phyloP scores from a whole-genome alignment of 2,329 filamentous ascomycete genomes.

The Lachnellula occidentalis region DNA sequence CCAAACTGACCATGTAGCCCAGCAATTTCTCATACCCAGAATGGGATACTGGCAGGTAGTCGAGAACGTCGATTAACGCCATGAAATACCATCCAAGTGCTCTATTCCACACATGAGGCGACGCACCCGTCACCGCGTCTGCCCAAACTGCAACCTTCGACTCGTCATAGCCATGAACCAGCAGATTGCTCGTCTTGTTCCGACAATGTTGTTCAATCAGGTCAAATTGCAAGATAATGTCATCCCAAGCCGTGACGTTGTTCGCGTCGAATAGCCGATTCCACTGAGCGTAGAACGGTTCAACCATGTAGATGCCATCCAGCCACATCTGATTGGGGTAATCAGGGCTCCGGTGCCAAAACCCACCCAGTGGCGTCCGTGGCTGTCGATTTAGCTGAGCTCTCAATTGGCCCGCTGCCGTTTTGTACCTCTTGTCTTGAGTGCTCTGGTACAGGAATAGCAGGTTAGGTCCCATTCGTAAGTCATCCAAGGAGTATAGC shows the following conservation, averaged over 20 bases:
- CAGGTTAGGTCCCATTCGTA: slow-evolving; percentile 47
- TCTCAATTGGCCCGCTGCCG: slow-evolving; percentile 41
- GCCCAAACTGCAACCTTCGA: slow-evolving; percentile 33
- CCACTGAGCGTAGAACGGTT: slow-evolving; percentile 28
- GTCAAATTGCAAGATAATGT: slow-evolving; percentile 26
- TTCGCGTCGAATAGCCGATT: slow-evolving; percentile 20
- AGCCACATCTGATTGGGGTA: slow-evolving; percentile 50
- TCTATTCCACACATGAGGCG: slow-evolving; percentile 35
- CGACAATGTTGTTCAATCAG: slow-evolving; percentile 22
- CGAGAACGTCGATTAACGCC: slow-evolving; percentile 34
- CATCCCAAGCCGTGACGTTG: slow-evolving; percentile 28
- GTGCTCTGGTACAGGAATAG: slow-evolving; percentile 45
- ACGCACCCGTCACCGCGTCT: slow-evolving; percentile 31
- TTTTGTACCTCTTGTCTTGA: slow-evolving; percentile 43
- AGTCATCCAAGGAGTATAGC: slow-evolving; percentile 46
- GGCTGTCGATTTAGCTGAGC: slow-evolving; percentile 43
- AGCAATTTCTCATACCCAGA: slow-evolving; percentile 3
- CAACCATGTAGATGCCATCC: slow-evolving; percentile 45
- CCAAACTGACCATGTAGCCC: background rate
- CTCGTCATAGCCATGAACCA: slow-evolving; percentile 35
- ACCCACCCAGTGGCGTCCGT: slow-evolving; percentile 44
- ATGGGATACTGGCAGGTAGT: slow-evolving; percentile 24
- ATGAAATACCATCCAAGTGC: slow-evolving; percentile 36
- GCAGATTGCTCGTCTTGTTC: slow-evolving; percentile 25
- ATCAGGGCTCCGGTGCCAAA: slow-evolving; percentile 45